These are phyloP conservation scores for Davidsoniella eucalypti DNA, from an alignment of 2,329 filamentous ascomycete species.

Conservation along the genomic window DNA sequence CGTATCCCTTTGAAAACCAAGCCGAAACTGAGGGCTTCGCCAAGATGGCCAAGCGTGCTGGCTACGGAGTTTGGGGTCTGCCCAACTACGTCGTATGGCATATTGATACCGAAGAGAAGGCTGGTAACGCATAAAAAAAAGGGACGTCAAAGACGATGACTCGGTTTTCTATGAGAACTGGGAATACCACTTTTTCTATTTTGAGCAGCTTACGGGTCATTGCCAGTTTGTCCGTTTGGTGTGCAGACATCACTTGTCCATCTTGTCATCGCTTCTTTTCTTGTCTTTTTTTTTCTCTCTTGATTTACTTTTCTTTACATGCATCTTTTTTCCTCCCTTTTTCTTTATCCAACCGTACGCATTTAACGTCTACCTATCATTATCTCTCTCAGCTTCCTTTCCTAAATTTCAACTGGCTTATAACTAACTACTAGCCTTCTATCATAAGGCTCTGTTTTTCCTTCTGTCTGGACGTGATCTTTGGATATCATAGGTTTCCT, in stretches of 20 bases:
- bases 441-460: not conserved
- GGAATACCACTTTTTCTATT: not conserved
- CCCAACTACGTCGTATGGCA: slow-evolving; percentile 99
- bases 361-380: not conserved
- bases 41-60: slow-evolving; percentile 94
- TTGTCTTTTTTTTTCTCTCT: slow-evolving; percentile 3
- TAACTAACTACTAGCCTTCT: too few relatives aligned
- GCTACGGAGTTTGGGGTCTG: slow-evolving; percentile 79
- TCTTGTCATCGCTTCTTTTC: not conserved
- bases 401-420: not conserved
- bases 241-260: too few relatives aligned
- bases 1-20: slow-evolving; percentile 95
- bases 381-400: not conserved
- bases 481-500: not conserved
- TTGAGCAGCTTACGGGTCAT: not conserved
- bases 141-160: not conserved
- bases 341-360: not conserved
- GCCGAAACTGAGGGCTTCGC: slow-evolving; percentile 97
- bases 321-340: not conserved
- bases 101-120: slow-evolving; percentile 90
- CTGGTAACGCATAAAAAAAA: slow-evolving; percentile 46
- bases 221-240: not conserved
- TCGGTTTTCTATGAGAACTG: not conserved
- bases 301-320: not conserved
- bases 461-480: not conserved